These are phyloP conservation scores for Colletotrichum lentis DNA, from an alignment of 2,329 filamentous ascomycete species.

Conservation along the genomic window DNA sequence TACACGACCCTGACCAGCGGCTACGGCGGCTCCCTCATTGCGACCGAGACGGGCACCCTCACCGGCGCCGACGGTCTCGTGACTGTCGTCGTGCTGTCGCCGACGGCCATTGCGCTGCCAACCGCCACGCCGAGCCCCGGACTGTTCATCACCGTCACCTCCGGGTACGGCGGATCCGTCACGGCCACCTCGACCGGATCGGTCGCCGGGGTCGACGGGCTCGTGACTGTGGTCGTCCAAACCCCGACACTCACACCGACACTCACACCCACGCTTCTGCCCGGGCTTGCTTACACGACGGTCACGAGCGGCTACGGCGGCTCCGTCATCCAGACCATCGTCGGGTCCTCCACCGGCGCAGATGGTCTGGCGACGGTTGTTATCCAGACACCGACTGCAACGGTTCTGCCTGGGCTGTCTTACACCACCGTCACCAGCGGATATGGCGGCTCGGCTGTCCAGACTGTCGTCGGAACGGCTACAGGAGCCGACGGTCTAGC, in stretches of 20 bases:
- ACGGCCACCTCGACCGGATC: constrained; percentile 10
- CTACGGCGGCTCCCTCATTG: constrained; percentile 8
- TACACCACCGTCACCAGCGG: constrained; percentile 23
- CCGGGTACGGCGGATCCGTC: constrained; percentile 14
- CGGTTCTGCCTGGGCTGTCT: not conserved
- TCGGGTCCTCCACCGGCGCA: not conserved
- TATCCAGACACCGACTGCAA: not conserved
- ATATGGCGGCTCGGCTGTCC: not conserved
- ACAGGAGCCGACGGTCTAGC: too few species aligned
- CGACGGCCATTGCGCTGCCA: constrained; percentile 12
- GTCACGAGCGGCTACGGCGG: not conserved
- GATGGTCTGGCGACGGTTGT: not conserved
- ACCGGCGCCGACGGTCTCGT: constrained; percentile 10
- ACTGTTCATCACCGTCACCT: not conserved
- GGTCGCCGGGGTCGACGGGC: constrained; percentile 3
- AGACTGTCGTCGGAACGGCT: not conserved
- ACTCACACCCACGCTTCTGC: not conserved
- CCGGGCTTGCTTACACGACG: not conserved
- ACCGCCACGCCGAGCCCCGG: not conserved
- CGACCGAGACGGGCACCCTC: not conserved
- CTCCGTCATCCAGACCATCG: not conserved
- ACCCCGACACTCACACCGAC: too few species aligned
- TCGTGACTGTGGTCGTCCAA: constrained; percentile 18
- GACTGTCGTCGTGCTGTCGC: constrained; percentile 13
- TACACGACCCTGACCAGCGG: constrained; percentile 11